Base-by-base conservation (phyloP, 129 eudicot species). In the Ambrosia artemisiifolia region DNA sequence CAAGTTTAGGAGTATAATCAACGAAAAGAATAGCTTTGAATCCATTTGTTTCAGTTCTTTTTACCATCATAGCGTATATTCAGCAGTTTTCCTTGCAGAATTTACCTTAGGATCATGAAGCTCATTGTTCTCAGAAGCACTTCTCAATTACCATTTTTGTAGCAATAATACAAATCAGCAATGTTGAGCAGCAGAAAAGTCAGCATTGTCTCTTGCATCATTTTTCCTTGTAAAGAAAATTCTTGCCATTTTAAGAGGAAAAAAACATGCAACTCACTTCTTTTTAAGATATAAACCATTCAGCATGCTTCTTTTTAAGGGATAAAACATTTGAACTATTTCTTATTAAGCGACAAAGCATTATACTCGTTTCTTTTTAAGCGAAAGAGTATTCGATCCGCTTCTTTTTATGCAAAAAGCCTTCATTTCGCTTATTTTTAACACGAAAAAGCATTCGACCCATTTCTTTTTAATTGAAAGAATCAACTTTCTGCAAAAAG, bases 221-320 rank as follows among this genome's bases (percentile, higher is more conserved):
- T 65, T 79, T 47, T 85, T 96, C 9, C 96, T 64, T 86, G 96
- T 76, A 77, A n/a, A 30, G 91, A 86, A 68, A 78, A 90, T 63
- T 92, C 94, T 67, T 95, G 89, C 99, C 99, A 95, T 79, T 95
- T 95, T 74, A n/a, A n/a, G n/a, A n/a, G n/a, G n/a, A n/a, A n/a
- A n/a, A n/a, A n/a, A n/a, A n/a, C n/a, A n/a, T n/a, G n/a, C n/a
- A n/a, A n/a, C n/a, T n/a, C n/a, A n/a, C n/a, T n/a, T n/a, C n/a
- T n/a, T n/a, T n/a, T n/a, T n/a, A n/a, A n/a, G n/a, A n/a, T 24
- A 24, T 24, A 24, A 24, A 24, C 28, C 28, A 24, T 24, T 24
- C 0, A 1, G 28, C 28, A 0, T 24, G 28, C 28, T 24, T 24
- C 28, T 24, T 24, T 24, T 24, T 24, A 24, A 24, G 28, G 1